phyloP scores from a whole-genome alignment of 2,329 filamentous ascomycete genomes.

The Fusarium marasasianum region DNA sequence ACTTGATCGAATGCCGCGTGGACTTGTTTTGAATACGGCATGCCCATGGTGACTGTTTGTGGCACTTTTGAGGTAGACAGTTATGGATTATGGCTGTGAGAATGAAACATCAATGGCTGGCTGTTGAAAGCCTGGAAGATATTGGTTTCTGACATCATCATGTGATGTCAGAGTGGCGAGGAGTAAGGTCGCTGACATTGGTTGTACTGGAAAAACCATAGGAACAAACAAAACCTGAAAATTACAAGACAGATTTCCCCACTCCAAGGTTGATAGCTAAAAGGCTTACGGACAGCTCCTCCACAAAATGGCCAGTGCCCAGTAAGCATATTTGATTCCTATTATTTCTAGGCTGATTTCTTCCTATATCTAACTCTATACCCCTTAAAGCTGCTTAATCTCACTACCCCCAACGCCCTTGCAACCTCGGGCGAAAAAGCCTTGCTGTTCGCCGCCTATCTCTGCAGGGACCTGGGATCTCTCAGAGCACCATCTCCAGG shows the following conservation, averaged over 20 bases:
- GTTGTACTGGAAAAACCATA: neutral
- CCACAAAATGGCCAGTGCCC: too few relatives aligned
- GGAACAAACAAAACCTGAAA: neutral
- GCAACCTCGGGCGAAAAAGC: neutral
- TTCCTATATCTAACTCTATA: too few relatives aligned
- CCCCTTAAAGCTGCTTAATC: too few relatives aligned
- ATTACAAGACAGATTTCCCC: neutral
- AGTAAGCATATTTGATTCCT: too few relatives aligned
- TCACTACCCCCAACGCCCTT: accelerated
- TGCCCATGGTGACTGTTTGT: neutral
- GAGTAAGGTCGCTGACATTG: neutral
- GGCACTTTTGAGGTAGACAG: accelerated
- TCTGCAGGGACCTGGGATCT: neutral
- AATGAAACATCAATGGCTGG: neutral
- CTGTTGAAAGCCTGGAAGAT: too few relatives aligned
- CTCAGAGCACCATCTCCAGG: neutral
- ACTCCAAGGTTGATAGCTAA: neutral
- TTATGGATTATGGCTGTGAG: accelerated
- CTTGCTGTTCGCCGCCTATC: neutral
- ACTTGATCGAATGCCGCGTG: constrained; percentile 13
- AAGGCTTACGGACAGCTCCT: too few relatives aligned
- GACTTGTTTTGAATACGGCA: constrained; percentile 19
- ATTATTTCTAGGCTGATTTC: too few relatives aligned
- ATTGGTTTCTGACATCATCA: neutral
- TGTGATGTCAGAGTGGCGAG: neutral